phyloP scores from a whole-genome alignment of 2,329 filamentous ascomycete genomes.

The Exophiala dermatitidis region DNA sequence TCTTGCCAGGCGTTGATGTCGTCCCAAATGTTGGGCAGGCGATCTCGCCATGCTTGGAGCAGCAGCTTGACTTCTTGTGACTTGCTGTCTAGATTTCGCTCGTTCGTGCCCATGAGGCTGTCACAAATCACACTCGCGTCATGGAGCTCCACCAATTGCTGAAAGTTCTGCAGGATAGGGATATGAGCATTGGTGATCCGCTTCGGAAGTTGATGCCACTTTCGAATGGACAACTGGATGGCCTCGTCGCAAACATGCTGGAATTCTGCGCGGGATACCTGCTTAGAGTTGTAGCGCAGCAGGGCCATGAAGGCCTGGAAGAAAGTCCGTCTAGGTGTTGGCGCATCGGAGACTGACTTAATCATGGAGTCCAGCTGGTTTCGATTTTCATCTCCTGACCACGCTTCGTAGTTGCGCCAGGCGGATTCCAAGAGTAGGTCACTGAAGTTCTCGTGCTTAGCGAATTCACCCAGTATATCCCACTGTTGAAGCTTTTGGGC shows the following conservation, averaged over 20 bases:
- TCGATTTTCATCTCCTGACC: constrained; percentile 76
- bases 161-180: constrained; percentile 91
- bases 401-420: constrained; percentile 93
- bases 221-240: constrained; percentile 91
- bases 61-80: constrained; percentile 92
- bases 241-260: constrained; percentile 89
- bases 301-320: constrained; percentile 98
- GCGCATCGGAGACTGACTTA: constrained; percentile 95
- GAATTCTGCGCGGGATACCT: constrained; percentile 73
- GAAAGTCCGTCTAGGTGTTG: constrained; percentile 86
- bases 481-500: constrained; percentile 98
- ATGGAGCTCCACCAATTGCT: constrained; percentile 92
- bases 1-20: constrained; percentile 99
- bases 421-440: constrained; percentile 91
- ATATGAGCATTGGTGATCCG: constrained; percentile 93
- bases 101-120: constrained; percentile 77
- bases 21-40: constrained; percentile 96
- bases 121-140: constrained; percentile 95
- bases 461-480: constrained; percentile 95
- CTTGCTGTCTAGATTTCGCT: constrained; percentile 81
- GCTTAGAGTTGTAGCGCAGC: constrained; percentile 86
- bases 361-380: constrained; percentile 89
- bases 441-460: constrained; percentile 97
- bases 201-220: constrained; percentile 97
- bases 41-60: constrained; percentile 88